Evolutionary conservation across 495 filamentous ascomycete species (phyloP), one percentile per base, ranked within the genome.

Genomic region (Neurospora tetrasperma): DNA sequence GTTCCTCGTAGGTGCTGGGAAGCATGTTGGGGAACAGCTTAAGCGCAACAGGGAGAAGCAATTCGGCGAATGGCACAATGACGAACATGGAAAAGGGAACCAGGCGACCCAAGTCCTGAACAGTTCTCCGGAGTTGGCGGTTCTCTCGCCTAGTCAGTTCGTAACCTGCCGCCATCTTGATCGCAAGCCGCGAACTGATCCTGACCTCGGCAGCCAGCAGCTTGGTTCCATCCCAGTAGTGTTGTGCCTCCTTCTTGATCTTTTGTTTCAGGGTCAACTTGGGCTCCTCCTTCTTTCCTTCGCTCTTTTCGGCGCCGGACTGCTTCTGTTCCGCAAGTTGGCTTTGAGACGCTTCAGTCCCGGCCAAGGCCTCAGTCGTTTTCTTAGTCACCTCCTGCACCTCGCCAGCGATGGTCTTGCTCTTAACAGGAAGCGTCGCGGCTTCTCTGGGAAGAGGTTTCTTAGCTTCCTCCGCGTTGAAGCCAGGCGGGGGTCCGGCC

Each of bases 181-280:
- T 80, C 1, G 94, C 96, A 74, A 99, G 83, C 44, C 91, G 91
- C 12, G 90, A 91, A 82, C 94, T 97, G 78, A 99, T 99, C 81
- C 85, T 91, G 73, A 98, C 91, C 83, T 99, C 96, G 1, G 92
- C 92, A 35, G 92, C 93, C 76, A 99, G 86, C 74, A 99, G 85
- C 82, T 99, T 99, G n/a, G 94, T 99, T 44, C 96, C 96, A 86
- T 99, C 96, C 96, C 96, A 98, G 84, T 98, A 99, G 81, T 99
- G 96, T 74, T 90, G 88, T 18, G 86, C 85, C 79, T 98, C 96
- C 79, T 93, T 92, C 86, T 97, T 98, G 76, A 98, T 87, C 85
- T 94, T 97, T 79, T 98, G 93, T 80, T 88, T 89, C 4, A 98
- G 46, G 0, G 96, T 97, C 83, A 97, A 84, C 79, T 91, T 86